Conservation (phyloP, 202 grass and related monocot genomes). For the Schoenoplectus triqueter region DNA sequence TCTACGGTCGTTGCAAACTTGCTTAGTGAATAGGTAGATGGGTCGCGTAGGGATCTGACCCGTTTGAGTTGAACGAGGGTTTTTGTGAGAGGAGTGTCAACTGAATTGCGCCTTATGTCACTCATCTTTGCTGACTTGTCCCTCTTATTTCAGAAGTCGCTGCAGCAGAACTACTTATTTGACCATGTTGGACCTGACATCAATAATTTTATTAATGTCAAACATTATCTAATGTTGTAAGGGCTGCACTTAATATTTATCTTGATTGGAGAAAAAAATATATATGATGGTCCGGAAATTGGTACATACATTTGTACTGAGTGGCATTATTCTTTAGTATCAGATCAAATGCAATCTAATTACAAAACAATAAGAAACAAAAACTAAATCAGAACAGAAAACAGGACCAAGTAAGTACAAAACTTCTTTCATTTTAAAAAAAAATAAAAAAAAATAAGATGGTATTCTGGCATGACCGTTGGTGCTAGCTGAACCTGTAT, state of each 20-base stretch:
- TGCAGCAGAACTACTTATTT: slow-evolving; percentile 24
- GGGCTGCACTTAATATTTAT: not conserved
- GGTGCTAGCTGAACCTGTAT: not conserved
- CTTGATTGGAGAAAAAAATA: slow-evolving; percentile 8
- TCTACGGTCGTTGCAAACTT: slow-evolving; percentile 66
- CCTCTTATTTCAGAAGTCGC: slow-evolving; percentile 28
- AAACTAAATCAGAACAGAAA: not conserved
- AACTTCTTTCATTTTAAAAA: not conserved
- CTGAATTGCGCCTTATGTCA: slow-evolving; percentile 69
- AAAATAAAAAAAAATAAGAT: not conserved
- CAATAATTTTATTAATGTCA: not conserved
- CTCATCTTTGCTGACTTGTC: slow-evolving; percentile 49
- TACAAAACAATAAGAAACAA: not conserved
- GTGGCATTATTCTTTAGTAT: not conserved
- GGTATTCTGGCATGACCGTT: not conserved
- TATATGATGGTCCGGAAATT: not conserved
- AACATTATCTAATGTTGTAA: not conserved
- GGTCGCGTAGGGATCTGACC: slow-evolving; percentile 80
- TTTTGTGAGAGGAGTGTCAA: slow-evolving; percentile 90
- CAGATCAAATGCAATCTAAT: slow-evolving; percentile 17
- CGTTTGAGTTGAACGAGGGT: slow-evolving; percentile 92
- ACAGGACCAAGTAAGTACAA: slow-evolving; percentile 1
- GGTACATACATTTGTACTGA: not conserved
- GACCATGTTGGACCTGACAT: slow-evolving; percentile 10
- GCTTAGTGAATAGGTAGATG: slow-evolving; percentile 75